phyloP scores from a whole-genome alignment of 495 filamentous ascomycete genomes.

The Elaphomyces granulatus region DNA sequence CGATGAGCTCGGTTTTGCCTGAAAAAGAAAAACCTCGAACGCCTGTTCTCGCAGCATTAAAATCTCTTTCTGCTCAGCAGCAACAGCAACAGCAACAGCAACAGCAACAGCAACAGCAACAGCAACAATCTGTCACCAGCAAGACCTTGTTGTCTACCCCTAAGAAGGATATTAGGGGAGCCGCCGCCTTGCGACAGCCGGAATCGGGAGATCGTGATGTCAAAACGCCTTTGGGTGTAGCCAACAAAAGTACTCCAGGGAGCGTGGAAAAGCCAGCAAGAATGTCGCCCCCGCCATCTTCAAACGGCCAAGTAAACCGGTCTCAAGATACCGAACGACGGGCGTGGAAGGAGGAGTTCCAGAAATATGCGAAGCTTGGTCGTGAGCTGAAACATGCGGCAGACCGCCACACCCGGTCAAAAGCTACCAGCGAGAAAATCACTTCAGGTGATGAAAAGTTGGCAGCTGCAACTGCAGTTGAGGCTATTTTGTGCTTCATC shows the following conservation, averaged over 20 bases:
- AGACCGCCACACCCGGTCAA: slow-evolving; percentile 21
- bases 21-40: slow-evolving; percentile 20
- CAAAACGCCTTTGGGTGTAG: slow-evolving; percentile 15
- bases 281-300: slow-evolving; percentile 19
- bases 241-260: slow-evolving; percentile 14
- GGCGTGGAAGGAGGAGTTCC: slow-evolving; percentile 32
- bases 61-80: slow-evolving; percentile 8
- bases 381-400: slow-evolving; percentile 37
- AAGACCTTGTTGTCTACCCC: slow-evolving; percentile 5
- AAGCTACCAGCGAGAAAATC: slow-evolving; percentile 9
- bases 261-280: slow-evolving; percentile 15
- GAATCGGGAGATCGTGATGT: slow-evolving; percentile 18
- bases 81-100: slow-evolving; percentile 15
- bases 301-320: slow-evolving; percentile 12
- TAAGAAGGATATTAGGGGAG: too few species aligned
- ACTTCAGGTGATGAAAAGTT: slow-evolving; percentile 24
- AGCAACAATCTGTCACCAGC: slow-evolving; percentile 10
- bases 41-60: slow-evolving; percentile 6
- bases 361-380: slow-evolving; percentile 27
- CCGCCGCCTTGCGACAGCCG: slow-evolving; percentile 11
- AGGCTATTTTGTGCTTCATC: slow-evolving; percentile 36
- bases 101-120: slow-evolving; percentile 18
- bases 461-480: slow-evolving; percentile 30
- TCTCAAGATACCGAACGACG: slow-evolving; percentile 24
- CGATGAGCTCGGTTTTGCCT: background rate